Evolutionary conservation across 164 flowering plant genomes (phyloP).

Genomic region (Dillenia suffruticosa): DNA sequence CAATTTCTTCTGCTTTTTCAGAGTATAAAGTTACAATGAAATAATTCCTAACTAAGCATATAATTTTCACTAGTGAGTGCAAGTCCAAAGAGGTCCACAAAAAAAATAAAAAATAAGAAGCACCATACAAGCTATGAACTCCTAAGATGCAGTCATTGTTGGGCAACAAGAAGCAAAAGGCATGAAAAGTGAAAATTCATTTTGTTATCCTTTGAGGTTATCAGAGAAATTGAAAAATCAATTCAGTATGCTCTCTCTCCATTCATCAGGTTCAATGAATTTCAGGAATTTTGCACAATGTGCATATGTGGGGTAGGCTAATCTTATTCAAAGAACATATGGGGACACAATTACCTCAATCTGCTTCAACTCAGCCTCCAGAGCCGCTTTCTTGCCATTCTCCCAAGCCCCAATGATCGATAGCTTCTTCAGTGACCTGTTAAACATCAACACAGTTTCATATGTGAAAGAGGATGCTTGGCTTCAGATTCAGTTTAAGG

Average conservation of each 20-base stretch:
- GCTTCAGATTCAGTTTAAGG: too few relatives aligned
- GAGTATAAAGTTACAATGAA: neutral
- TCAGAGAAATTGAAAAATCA: neutral
- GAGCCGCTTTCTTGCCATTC: slow-evolving; percentile 56
- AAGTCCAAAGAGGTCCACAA: too few relatives aligned
- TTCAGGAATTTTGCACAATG: too few relatives aligned
- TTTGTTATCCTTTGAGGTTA: neutral
- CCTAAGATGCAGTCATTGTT: neutral
- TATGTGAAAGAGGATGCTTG: too few relatives aligned
- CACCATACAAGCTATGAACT: too few relatives aligned
- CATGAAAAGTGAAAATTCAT: too few relatives aligned
- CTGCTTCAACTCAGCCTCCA: slow-evolving; percentile 60
- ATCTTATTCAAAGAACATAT: too few relatives aligned
- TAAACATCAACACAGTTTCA: neutral
- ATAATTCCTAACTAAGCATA: too few relatives aligned
- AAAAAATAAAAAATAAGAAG: too few relatives aligned
- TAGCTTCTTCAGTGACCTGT: slow-evolving; percentile 66
- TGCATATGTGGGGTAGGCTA: too few relatives aligned
- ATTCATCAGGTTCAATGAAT: too few relatives aligned
- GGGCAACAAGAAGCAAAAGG: neutral
- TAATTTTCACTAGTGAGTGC: too few relatives aligned
- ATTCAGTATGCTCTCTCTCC: neutral
- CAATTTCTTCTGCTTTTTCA: slow-evolving; percentile 51
- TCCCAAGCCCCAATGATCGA: slow-evolving; percentile 66
- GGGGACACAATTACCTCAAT: slow-evolving; percentile 46